Evolutionary conservation across 495 filamentous ascomycete genomes (phyloP).

Genomic region (Penicilliopsis zonata): DNA sequence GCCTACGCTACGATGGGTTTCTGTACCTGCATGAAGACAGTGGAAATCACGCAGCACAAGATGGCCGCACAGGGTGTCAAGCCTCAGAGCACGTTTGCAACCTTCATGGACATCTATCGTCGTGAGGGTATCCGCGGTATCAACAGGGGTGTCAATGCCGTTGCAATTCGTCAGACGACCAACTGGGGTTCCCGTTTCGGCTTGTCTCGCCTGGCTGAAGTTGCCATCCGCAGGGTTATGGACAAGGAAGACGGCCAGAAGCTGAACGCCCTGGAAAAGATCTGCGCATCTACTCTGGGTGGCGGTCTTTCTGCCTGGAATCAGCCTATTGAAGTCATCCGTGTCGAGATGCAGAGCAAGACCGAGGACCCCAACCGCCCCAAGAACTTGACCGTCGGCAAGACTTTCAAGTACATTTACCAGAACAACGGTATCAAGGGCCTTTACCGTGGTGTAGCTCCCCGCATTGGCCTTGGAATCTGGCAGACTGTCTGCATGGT

Average conservation of each 20-base stretch:
- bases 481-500: constrained; percentile 99
- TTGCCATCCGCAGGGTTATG: constrained; percentile 68
- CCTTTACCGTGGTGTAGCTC: constrained; percentile 89
- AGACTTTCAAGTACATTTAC: constrained; percentile 91
- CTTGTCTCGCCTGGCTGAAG: constrained; percentile 79
- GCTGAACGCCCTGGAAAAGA: constrained; percentile 74
- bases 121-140: constrained; percentile 91
- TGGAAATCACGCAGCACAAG: constrained; percentile 98
- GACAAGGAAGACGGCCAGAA: constrained; percentile 70
- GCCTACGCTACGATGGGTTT: constrained; percentile 99
- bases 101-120: constrained; percentile 95
- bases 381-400: constrained; percentile 95
- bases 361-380: constrained; percentile 93
- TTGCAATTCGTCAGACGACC: constrained; percentile 96
- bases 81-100: constrained; percentile 76
- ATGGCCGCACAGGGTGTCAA: constrained; percentile 71
- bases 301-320: constrained; percentile 97
- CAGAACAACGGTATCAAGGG: constrained; percentile 76
- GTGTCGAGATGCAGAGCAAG: constrained; percentile 99
- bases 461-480: constrained; percentile 86
- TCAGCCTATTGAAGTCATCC: constrained; percentile 98
- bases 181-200: constrained; percentile 98
- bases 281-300: constrained; percentile 74
- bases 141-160: constrained; percentile 96
- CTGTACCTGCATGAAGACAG: constrained; percentile 99